Base-by-base conservation (phyloP, 1,139 yeast genomes). In the Pichiaceae sp. region DNA sequence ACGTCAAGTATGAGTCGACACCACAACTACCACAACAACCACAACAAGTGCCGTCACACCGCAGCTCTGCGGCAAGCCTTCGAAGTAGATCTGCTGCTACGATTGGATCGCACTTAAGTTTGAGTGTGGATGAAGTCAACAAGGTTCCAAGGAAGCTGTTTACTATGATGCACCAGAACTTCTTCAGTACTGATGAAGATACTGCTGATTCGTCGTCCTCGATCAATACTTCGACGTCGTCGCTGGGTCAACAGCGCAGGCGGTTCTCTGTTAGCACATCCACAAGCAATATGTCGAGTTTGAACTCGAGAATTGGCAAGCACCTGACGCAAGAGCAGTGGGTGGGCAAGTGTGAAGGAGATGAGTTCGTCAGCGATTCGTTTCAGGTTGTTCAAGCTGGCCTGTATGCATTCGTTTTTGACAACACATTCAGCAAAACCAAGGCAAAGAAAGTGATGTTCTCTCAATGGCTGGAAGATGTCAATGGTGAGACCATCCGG, bases 341-440 rank as follows among this genome's bases (percentile, higher is more conserved):
- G 64, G 53, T 69, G 54, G 71, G 75, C 47, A 51, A 68, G 64
- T 44, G 71, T 32, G 46, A 53, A n/a, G 72, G 70, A 1, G 77
- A 75, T 44, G 78, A 76, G 45, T 58, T 78, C 52, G 71, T 71
- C 35, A 77, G 74, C 39, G 95, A 93, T 1, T 64, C 69, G 27
- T 67, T 79, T 43, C 68, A 67, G 17, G 80, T 80, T 2, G 55
- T 59, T 3, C 62, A 64, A 25, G 79, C 77, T 9, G 84, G 85
- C 2, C 72, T 78, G 54, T 83, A 75, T 62, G 97, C 96, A 0
- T 81, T 91, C 54, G 81, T 91, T 15, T 81, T 91, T 55, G 97
- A 91, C 59, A 91, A 91, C 57, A 82, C 95, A 1, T 86, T 89
- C 48, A 81, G 95, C 29, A 86, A 85, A 52, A 85, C 81, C 32